Percentiles rank a stretch among this genome's conserved stretches.
These are phyloP conservation scores for Chaetomium strumarium DNA, from an alignment of 2,329 filamentous ascomycete genomes.

Conservation along the genomic window DNA sequence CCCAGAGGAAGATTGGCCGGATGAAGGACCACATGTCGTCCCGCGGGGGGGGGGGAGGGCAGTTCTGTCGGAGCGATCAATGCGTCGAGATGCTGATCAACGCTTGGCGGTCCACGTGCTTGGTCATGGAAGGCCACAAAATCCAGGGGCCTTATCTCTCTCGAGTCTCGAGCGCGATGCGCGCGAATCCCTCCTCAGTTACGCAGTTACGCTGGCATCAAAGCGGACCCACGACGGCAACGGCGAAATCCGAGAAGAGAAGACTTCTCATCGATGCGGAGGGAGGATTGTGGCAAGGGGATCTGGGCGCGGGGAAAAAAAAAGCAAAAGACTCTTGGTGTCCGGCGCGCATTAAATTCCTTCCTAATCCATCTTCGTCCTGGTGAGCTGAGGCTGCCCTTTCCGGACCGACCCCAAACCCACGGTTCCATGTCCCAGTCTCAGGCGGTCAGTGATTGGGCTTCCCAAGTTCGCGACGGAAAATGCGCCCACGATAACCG, in stretches of 20 bases:
- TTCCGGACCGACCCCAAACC: constrained; percentile 10
- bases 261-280: neutral
- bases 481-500: constrained; percentile 13
- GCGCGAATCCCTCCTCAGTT: neutral
- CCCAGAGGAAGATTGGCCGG: constrained; percentile 12
- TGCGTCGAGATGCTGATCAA: constrained; percentile 5
- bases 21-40: constrained; percentile 19
- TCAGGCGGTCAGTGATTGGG: constrained; percentile 7
- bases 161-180: neutral
- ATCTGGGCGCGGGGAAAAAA: neutral
- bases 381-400: neutral
- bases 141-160: constrained; percentile 1
- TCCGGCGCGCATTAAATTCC: neutral
- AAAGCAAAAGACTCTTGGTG: neutral
- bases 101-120: neutral
- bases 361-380: constrained; percentile 12
- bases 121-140: neutral
- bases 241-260: neutral
- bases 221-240: neutral
- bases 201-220: too few relatives aligned
- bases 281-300: neutral
- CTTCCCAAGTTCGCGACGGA: constrained; percentile 8
- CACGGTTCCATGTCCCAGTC: constrained; percentile 10
- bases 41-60: neutral
- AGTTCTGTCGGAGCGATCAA: neutral